Evolutionary conservation across 2,329 filamentous ascomycete genomes (phyloP).

Genomic region (Blastomyces parvus): DNA sequence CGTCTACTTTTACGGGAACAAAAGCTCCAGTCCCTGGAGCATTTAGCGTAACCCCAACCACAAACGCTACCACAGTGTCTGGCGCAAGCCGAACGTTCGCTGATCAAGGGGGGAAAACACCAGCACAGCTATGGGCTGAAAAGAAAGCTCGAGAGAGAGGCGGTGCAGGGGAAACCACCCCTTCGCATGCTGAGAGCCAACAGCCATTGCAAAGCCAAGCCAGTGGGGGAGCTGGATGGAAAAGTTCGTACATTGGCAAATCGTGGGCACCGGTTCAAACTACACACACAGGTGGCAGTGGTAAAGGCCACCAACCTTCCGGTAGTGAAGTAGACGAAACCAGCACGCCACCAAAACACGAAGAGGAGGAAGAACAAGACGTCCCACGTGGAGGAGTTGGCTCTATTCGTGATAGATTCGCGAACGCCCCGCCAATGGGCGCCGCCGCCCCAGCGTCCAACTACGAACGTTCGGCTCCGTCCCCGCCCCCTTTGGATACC

Average conservation of each 20-base stretch:
- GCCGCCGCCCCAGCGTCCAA: constrained; percentile 37
- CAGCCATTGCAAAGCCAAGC: constrained; percentile 56
- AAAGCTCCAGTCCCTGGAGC: constrained; percentile 73
- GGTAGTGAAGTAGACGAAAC: constrained; percentile 5
- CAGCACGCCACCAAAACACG: background rate
- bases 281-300: constrained; percentile 54
- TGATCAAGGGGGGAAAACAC: constrained; percentile 89
- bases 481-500: constrained; percentile 55
- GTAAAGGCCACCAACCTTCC: constrained; percentile 17
- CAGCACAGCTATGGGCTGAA: constrained; percentile 93
- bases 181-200: constrained; percentile 31
- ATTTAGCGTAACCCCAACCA: constrained; percentile 52
- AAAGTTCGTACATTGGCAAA: constrained; percentile 84
- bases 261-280: constrained; percentile 79
- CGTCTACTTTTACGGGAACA: constrained; percentile 69
- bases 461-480: constrained; percentile 34
- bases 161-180: constrained; percentile 43
- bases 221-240: constrained; percentile 70
- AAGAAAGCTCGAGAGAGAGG: constrained; percentile 78
- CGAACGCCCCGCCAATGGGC: constrained; percentile 60
- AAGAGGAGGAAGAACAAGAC: constrained; percentile 36
- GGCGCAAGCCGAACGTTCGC: constrained; percentile 87
- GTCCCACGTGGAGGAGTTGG: constrained; percentile 57
- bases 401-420: constrained; percentile 73
- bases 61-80: constrained; percentile 54